A percentile compares a stretch with the other conserved stretches of the same genome.
Evolutionary conservation across 192 early-diverging fungal species (phyloP).

Genomic region (Coemansia furcata): DNA sequence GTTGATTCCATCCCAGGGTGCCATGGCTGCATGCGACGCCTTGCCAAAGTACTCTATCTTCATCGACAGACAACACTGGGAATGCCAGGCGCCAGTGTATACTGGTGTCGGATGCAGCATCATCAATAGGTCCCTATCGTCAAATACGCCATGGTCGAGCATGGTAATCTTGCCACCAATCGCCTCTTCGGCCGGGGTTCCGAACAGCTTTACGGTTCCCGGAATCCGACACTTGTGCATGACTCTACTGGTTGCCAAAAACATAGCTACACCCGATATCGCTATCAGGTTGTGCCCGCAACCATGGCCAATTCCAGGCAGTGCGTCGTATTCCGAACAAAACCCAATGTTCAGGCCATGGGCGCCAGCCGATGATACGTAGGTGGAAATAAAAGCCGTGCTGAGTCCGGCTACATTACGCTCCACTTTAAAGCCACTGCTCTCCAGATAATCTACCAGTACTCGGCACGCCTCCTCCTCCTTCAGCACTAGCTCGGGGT

Average conservation of each 20-base stretch:
- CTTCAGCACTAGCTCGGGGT: slow-evolving; percentile 58
- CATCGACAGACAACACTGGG: slow-evolving; percentile 44
- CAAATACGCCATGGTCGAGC: slow-evolving; percentile 66
- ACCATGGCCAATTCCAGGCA: slow-evolving; percentile 65
- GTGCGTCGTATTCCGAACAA: slow-evolving; percentile 65
- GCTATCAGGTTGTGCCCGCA: slow-evolving; percentile 78
- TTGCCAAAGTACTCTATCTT: slow-evolving; percentile 69
- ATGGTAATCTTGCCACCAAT: slow-evolving; percentile 73
- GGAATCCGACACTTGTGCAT: slow-evolving; percentile 47
- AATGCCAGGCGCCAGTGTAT: slow-evolving; percentile 52
- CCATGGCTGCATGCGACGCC: slow-evolving; percentile 67
- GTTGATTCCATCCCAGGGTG: slow-evolving; percentile 69
- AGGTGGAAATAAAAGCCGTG: slow-evolving; percentile 77
- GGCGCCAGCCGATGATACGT: slow-evolving; percentile 33
- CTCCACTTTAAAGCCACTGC: slow-evolving; percentile 62
- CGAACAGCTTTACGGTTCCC: slow-evolving; percentile 68
- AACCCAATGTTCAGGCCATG: slow-evolving; percentile 57
- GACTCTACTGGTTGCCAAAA: slow-evolving; percentile 49
- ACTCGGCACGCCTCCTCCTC: slow-evolving; percentile 61
- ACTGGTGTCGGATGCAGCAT: slow-evolving; percentile 78
- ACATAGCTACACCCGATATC: slow-evolving; percentile 62
- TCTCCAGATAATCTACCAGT: slow-evolving; percentile 64
- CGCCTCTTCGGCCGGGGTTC: slow-evolving; percentile 75
- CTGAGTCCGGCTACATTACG: slow-evolving; percentile 60
- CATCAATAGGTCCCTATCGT: slow-evolving; percentile 67